Percentiles rank a stretch among this genome's conserved stretches.
Evolutionary conservation across 2,329 filamentous ascomycete genomes (phyloP).

Genomic region (Tetracladium maxilliforme): DNA sequence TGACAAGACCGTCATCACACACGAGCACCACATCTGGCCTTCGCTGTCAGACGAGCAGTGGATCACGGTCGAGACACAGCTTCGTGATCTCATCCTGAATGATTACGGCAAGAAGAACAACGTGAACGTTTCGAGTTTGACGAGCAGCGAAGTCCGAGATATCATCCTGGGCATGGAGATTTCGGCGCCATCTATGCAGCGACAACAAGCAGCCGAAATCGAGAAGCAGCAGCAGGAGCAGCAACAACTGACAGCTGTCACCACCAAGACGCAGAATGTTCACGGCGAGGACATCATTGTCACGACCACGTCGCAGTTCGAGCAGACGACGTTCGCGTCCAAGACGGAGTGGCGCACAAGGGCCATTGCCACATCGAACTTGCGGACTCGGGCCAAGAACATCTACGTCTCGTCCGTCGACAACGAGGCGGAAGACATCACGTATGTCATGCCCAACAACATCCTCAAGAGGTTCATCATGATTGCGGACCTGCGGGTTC

Average conservation of each 20-base stretch:
- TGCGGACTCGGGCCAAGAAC: conserved; percentile 89
- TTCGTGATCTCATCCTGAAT: conserved; percentile 90
- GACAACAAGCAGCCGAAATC: conserved; percentile 95
- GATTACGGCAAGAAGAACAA: conserved; percentile 99
- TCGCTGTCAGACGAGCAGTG: conserved; percentile 88
- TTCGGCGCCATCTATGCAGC: conserved; percentile 91
- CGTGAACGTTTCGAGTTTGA: conserved; percentile 93
- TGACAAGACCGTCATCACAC: conserved; percentile 95
- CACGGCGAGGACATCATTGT: conserved; percentile 97
- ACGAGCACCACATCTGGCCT: conserved; percentile 98
- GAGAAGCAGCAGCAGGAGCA: conserved; percentile 98
- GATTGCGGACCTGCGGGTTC: conserved; percentile 88
- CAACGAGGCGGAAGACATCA: conserved; percentile 77
- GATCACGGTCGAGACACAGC: conserved; percentile 97
- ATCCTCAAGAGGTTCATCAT: conserved; percentile 97
- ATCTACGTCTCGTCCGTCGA: conserved; percentile 98
- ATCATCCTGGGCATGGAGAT: conserved; percentile 99
- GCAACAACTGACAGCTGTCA: conserved; percentile 89
- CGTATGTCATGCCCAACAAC: conserved; percentile 99
- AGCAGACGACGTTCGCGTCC: conserved; percentile 93
- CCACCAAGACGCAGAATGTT: conserved; percentile 95
- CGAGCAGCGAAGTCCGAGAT: conserved; percentile 90
- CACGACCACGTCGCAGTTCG: conserved; percentile 93
- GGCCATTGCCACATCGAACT: conserved; percentile 90
- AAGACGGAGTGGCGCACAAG: conserved; percentile 98